phyloP scores from a whole-genome alignment of 2,329 filamentous ascomycete species.

The Sporothrix luriei region DNA sequence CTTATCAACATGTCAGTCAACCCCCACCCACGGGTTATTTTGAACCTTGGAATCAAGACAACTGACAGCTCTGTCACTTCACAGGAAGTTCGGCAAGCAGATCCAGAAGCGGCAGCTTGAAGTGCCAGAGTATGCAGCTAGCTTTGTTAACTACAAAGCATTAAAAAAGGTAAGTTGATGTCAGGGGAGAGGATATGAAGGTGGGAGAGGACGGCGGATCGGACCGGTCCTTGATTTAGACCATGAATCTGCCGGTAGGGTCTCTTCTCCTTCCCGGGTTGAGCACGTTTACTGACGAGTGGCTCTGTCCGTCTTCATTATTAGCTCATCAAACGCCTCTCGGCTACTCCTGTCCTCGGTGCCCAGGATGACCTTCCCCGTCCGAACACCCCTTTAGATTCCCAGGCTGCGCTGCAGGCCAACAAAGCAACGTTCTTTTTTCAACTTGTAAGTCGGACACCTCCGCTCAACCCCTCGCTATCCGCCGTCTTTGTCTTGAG shows the following conservation, averaged over 20 bases:
- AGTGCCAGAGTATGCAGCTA: conserved; percentile 97
- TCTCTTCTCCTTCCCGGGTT: conserved; percentile 23
- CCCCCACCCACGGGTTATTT: neutral
- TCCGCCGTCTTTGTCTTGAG: conserved; percentile 28
- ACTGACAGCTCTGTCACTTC: neutral
- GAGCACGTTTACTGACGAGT: conserved; percentile 1
- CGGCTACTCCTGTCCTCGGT: conserved; percentile 80
- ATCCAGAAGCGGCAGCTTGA: conserved; percentile 99
- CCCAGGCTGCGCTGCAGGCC: conserved; percentile 87
- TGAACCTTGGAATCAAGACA: neutral
- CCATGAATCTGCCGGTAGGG: conserved; percentile 15
- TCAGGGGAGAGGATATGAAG: neutral
- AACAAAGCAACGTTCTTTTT: conserved; percentile 99
- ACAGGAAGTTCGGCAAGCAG: conserved; percentile 99
- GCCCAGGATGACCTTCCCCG: conserved; percentile 68
- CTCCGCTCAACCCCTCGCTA: neutral
- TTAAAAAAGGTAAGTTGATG: conserved; percentile 74
- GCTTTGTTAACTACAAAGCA: conserved; percentile 99
- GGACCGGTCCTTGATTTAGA: neutral
- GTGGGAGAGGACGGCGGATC: neutral
- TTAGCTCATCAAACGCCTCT: conserved; percentile 97
- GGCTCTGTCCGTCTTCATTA: neutral
- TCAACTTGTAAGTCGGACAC: conserved; percentile 69
- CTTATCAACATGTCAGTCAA: conserved; percentile 45
- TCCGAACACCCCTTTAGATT: conserved; percentile 60